These are phyloP conservation scores for Knoxia roxburghii DNA, from an alignment of 257 asterid species.

Conservation along the genomic window DNA sequence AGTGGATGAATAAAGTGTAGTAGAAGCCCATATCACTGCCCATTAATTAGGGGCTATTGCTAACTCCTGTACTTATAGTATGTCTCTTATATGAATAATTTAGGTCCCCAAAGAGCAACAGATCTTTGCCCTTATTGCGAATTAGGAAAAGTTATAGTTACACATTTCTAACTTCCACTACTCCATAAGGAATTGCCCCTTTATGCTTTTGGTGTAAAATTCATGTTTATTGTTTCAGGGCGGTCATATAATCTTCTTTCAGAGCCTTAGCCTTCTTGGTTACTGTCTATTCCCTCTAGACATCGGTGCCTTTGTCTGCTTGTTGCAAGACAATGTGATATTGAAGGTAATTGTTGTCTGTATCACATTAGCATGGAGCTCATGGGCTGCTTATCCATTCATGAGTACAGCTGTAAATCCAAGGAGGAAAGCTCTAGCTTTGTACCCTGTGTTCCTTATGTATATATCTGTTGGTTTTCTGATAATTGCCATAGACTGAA, in stretches of 20 bases:
- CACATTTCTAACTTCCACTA: background rate
- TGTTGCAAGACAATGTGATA: constrained; percentile 71
- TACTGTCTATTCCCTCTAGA: constrained; percentile 89
- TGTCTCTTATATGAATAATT: too few relatives aligned
- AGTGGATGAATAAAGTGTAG: too few relatives aligned
- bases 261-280: constrained; percentile 89
- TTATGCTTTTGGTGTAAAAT: background rate
- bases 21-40: too few relatives aligned
- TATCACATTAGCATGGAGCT: constrained; percentile 88
- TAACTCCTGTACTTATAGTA: too few relatives aligned
- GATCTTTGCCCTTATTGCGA: too few relatives aligned
- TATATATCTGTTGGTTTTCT: constrained; percentile 92
- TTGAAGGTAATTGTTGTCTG: constrained; percentile 69
- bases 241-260: constrained; percentile 96
- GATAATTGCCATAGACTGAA: constrained; percentile 79
- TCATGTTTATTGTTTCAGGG: constrained; percentile 44
- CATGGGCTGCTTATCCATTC: constrained; percentile 99
- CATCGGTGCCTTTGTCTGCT: constrained; percentile 75
- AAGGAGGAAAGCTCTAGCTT: constrained; percentile 84
- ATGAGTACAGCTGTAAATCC: constrained; percentile 90
- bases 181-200: too few relatives aligned
- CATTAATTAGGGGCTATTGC: too few relatives aligned
- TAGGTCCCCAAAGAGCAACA: too few relatives aligned
- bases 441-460: constrained; percentile 90
- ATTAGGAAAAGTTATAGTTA: too few relatives aligned